Evolutionary conservation across 2,329 filamentous ascomycete genomes (phyloP).

Genomic region (Sarocladiaceae sp.): DNA sequence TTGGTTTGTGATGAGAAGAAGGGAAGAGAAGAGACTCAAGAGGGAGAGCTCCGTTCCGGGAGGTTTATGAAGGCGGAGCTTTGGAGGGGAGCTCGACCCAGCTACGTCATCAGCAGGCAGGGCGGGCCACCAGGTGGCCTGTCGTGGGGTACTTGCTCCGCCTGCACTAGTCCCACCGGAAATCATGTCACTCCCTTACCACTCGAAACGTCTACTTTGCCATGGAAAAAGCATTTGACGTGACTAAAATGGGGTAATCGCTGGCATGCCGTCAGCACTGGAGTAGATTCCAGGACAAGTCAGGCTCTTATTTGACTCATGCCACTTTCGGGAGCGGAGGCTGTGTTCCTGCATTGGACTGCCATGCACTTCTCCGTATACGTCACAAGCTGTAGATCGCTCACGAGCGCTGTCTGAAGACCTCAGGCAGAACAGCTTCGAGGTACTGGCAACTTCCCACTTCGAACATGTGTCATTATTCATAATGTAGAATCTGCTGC

Average conservation of each 20-base stretch:
- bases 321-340: conserved; percentile 1
- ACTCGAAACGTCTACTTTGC: conserved; percentile 1
- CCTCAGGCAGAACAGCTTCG: no score
- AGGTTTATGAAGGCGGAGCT: conserved; percentile 10
- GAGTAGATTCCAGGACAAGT: background rate
- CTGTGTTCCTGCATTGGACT: conserved; percentile 6
- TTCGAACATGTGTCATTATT: background rate
- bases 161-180: background rate
- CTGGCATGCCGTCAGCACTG: conserved; percentile 1
- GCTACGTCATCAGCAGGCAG: conserved; percentile 10
- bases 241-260: background rate
- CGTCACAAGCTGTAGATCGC: background rate
- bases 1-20: conserved; percentile 7
- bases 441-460: no score
- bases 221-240: background rate
- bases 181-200: background rate
- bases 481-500: background rate
- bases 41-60: background rate
- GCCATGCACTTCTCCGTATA: background rate
- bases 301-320: background rate
- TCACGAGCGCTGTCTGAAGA: no score
- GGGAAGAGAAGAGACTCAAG: background rate
- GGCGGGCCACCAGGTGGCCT: background rate
- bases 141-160: conserved; percentile 1
- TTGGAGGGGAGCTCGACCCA: conserved; percentile 4